Evolutionary conservation across 1,284 basidiomycete species (phyloP), one percentile per base, ranked within the genome.

Genomic region (Taiwanofungus camphoratus): DNA sequence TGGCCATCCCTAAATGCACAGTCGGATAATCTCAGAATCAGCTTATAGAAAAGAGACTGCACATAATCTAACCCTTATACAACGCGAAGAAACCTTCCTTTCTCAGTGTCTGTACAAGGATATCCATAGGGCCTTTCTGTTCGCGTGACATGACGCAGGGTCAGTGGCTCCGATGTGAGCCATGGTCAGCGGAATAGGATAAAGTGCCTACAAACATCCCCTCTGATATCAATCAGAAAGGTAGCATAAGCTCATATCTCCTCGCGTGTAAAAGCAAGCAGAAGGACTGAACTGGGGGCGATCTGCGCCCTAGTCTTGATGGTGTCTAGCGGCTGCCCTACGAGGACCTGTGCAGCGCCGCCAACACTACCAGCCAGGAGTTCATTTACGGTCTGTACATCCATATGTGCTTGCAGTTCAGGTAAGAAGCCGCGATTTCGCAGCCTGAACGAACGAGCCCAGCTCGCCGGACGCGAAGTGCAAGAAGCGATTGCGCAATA

Each of bases 81-180:
- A 97, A 64, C 5, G 90, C 93, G 45, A 94, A 76, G 57, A 92
- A 76, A 0, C 93, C 93, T 61, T 96, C 93, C 46, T 90, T 94
- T 48, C 79, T 66, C 29, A 94, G 52, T 0, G 93, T 96, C 62
- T 89, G 82, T 7, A 64, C 55, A 7, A 92, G 65, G 48, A 96
- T 92, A 58, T 96, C 92, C 77, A 92, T 83, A 0, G 93, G 92
- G 4, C 92, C 92, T 74, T 86, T 92, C 87, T 92, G 71, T 15
- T 5, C 16, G 29, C 24, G 5, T 27, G 6, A 13, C 24, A 15
- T 12, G 6, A 22, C 16, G 26, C 7, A 16, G 13, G 37, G 16
- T 18, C n/a, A 39, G 30, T 13, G 29, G 12, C 20, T 30, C 5
- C 37, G 8, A 24, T 22, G 7, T 9, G 20, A 22, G 9, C 22